phyloP scores from a whole-genome alignment of 345 rosid species.

The Iberis pinnata region DNA sequence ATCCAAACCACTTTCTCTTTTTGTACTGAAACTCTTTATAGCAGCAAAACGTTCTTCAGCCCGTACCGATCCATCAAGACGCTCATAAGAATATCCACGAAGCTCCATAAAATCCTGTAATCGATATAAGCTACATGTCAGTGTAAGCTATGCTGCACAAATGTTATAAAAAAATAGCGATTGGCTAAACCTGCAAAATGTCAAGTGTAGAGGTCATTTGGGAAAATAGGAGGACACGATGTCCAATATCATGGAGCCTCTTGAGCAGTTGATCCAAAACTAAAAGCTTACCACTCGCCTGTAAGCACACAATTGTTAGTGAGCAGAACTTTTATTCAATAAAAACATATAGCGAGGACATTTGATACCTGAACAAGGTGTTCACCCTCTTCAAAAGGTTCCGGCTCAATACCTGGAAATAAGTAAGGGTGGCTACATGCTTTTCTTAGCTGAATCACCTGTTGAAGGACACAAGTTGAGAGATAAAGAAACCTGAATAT shows the following conservation, averaged over 20 bases:
- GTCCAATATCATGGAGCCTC: constrained; percentile 56
- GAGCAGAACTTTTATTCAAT: background rate
- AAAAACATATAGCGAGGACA: background rate
- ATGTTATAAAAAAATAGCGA: background rate
- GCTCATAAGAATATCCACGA: constrained; percentile 73
- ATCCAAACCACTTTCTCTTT: constrained; percentile 28
- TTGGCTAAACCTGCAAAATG: constrained; percentile 59
- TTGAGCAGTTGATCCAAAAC: constrained; percentile 63
- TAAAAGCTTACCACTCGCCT: constrained; percentile 85
- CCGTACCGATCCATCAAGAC: constrained; percentile 91
- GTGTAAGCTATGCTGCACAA: background rate
- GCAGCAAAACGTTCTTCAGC: constrained; percentile 96
- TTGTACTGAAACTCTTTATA: constrained; percentile 64
- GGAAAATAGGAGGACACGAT: constrained; percentile 82
- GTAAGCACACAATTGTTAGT: constrained; percentile 12
- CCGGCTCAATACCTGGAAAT: constrained; percentile 90
- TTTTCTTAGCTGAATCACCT: constrained; percentile 86
- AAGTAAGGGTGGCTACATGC: constrained; percentile 94
- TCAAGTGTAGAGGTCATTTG: constrained; percentile 93
- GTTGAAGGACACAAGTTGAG: constrained; percentile 11
- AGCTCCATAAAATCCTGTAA: constrained; percentile 79
- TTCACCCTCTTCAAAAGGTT: constrained; percentile 90
- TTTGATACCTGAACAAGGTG: constrained; percentile 75
- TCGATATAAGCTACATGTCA: constrained; percentile 15
- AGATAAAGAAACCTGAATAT: background rate